Evolutionary conservation across 495 filamentous ascomycete species (phyloP).

Genomic region (Aspergillus panamensis): DNA sequence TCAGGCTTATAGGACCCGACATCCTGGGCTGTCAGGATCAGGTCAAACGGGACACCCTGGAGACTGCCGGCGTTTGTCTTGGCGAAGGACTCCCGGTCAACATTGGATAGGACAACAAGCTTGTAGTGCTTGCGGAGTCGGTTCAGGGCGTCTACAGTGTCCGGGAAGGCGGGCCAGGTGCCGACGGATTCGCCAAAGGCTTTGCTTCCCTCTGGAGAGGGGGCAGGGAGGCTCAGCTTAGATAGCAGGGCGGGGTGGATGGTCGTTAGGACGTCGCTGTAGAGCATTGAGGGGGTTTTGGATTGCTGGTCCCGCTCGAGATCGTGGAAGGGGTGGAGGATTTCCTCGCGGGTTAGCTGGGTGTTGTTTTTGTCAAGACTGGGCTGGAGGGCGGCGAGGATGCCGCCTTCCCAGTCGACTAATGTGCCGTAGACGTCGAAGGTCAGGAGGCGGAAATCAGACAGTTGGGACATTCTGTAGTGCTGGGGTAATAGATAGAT

Average conservation of each 20-base stretch:
- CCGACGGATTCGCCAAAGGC: slow-evolving; percentile 54
- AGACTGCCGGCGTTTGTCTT: slow-evolving; percentile 50
- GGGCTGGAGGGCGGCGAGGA: slow-evolving; percentile 39
- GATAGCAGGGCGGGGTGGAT: slow-evolving; percentile 45
- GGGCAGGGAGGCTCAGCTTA: slow-evolving; percentile 36
- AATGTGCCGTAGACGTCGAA: slow-evolving; percentile 87
- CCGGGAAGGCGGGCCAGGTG: slow-evolving; percentile 61
- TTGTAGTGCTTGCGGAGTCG: slow-evolving; percentile 59
- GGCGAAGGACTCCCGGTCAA: slow-evolving; percentile 60
- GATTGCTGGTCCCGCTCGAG: slow-evolving; percentile 46
- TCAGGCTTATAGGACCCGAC: slow-evolving; percentile 75
- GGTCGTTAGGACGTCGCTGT: slow-evolving; percentile 52
- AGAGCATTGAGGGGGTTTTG: slow-evolving; percentile 51
- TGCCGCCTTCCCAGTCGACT: slow-evolving; percentile 66
- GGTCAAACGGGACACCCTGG: slow-evolving; percentile 55
- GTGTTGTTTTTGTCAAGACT: slow-evolving; percentile 34
- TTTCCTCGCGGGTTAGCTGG: slow-evolving; percentile 38
- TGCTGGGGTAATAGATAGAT: not conserved
- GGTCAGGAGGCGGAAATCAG: slow-evolving; percentile 50
- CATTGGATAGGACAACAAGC: slow-evolving; percentile 69
- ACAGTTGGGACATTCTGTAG: slow-evolving; percentile 31
- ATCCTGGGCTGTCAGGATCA: slow-evolving; percentile 69
- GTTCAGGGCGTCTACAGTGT: slow-evolving; percentile 57
- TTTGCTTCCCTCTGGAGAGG: slow-evolving; percentile 26
- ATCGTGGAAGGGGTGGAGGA: slow-evolving; percentile 37